Conservation (phyloP, 2,329 filamentous ascomycete genomes). For the Aspergillus fijiensis region DNA sequence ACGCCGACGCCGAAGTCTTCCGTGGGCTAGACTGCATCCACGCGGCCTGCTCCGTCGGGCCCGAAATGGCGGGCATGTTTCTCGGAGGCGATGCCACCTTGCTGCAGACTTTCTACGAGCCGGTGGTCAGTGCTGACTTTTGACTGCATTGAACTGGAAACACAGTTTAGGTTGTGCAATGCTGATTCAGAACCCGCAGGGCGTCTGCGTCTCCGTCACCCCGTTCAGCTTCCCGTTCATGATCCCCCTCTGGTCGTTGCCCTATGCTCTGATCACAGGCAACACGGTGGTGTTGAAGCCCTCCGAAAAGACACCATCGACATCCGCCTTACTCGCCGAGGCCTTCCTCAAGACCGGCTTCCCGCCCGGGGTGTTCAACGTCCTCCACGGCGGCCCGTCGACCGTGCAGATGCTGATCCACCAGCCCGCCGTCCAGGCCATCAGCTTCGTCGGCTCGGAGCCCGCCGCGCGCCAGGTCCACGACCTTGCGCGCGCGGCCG, state of each 20-base stretch:
- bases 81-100: constrained; percentile 22
- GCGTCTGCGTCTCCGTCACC: constrained; percentile 59
- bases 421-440: constrained; percentile 64
- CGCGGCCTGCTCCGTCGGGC: constrained; percentile 26
- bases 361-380: constrained; percentile 63
- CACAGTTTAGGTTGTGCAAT: too few relatives aligned
- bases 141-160: neutral
- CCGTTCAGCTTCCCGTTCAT: constrained; percentile 60
- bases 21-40: constrained; percentile 29
- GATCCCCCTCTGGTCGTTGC: constrained; percentile 65
- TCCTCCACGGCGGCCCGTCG: constrained; percentile 62
- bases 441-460: constrained; percentile 66
- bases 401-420: constrained; percentile 66
- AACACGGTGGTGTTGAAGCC: constrained; percentile 64
- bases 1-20: constrained; percentile 28
- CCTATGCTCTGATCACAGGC: constrained; percentile 60
- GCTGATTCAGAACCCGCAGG: constrained; percentile 38
- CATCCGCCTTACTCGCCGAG: constrained; percentile 62
- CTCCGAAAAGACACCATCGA: constrained; percentile 62
- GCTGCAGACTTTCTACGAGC: constrained; percentile 24
- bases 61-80: constrained; percentile 28
- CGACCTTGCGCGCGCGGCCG: constrained; percentile 59
- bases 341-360: constrained; percentile 61
- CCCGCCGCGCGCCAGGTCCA: constrained; percentile 66
- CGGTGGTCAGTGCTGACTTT: constrained; percentile 14